Conservation (phyloP, 441 rosid genomes). For the Theobroma grandiflorum region DNA sequence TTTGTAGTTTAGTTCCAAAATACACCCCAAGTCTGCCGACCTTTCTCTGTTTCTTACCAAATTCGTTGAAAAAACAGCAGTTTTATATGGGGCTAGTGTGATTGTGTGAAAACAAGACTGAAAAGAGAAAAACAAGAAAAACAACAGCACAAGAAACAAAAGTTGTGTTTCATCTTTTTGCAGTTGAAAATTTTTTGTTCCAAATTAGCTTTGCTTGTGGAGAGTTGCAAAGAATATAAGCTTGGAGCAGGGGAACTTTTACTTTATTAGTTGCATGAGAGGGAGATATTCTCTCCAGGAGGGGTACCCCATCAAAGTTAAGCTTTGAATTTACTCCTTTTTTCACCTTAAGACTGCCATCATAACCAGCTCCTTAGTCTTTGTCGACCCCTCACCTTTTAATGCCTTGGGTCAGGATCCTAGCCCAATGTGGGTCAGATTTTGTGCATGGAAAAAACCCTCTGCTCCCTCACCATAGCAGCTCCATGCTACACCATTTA, state of each 20-base stretch:
- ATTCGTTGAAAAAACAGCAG: slow-evolving; percentile 33
- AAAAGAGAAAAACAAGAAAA: slow-evolving; percentile 21
- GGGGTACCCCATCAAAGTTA: slow-evolving; percentile 29
- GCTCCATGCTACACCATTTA: slow-evolving; percentile 9
- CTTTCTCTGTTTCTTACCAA: slow-evolving; percentile 31
- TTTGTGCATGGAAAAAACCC: slow-evolving; percentile 22
- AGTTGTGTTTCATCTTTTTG: slow-evolving; percentile 37
- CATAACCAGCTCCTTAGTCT: slow-evolving; percentile 36
- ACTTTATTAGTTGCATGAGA: slow-evolving; percentile 49
- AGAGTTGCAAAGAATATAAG: slow-evolving; percentile 58
- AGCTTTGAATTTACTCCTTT: slow-evolving; percentile 35
- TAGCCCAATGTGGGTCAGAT: slow-evolving; percentile 14
- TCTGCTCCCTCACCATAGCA: not conserved
- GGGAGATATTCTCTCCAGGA: slow-evolving; percentile 7
- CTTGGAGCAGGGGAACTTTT: slow-evolving; percentile 27
- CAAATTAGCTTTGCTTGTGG: slow-evolving; percentile 60
- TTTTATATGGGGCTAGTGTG: not conserved
- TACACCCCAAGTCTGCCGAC: not conserved
- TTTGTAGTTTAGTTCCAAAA: slow-evolving; percentile 26
- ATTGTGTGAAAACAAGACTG: slow-evolving; percentile 44
- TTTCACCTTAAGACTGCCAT: slow-evolving; percentile 37
- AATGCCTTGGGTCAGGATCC: slow-evolving; percentile 32
- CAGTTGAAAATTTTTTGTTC: slow-evolving; percentile 33
- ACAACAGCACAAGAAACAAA: slow-evolving; percentile 12
- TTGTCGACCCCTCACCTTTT: slow-evolving; percentile 34